Percentiles rank a stretch among this genome's conserved stretches.
phyloP scores from a whole-genome alignment of 129 eudicot genomes.

The Daucus carota region DNA sequence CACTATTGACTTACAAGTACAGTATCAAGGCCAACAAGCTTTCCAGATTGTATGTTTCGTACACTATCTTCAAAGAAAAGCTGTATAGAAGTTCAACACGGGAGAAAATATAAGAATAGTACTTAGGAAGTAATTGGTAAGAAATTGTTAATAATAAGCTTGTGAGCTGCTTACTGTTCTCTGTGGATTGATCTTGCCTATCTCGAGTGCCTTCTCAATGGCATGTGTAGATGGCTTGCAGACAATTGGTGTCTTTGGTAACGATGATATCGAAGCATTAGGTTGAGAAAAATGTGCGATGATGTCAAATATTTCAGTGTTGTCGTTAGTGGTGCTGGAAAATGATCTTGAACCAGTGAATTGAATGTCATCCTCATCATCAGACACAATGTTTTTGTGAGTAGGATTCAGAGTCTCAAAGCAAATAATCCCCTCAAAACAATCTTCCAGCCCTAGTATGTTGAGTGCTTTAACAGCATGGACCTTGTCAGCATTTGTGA shows the following conservation, averaged over 20 bases:
- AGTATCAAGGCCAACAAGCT: conserved; percentile 79
- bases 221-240: conserved; percentile 82
- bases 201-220: conserved; percentile 69
- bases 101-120: neutral
- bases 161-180: conserved; percentile 52
- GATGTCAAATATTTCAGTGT: conserved; percentile 56
- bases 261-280: conserved; percentile 22
- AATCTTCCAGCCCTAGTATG: conserved; percentile 68
- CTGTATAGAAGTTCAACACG: conserved; percentile 27
- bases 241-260: conserved; percentile 79
- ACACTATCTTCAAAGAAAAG: conserved; percentile 88
- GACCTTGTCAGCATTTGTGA: conserved; percentile 79
- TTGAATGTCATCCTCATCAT: conserved; percentile 60
- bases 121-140: neutral
- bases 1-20: conserved; percentile 47
- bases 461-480: conserved; percentile 65
- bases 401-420: conserved; percentile 75
- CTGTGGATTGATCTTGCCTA: conserved; percentile 72
- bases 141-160: neutral
- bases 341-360: conserved; percentile 38
- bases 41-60: conserved; percentile 80
- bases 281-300: conserved; percentile 53
- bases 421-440: conserved; percentile 84
- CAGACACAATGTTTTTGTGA: conserved; percentile 49
- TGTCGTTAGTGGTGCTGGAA: conserved; percentile 5